phyloP scores from a whole-genome alignment of 257 asterid genomes.

The Nicotiana benthamiana region DNA sequence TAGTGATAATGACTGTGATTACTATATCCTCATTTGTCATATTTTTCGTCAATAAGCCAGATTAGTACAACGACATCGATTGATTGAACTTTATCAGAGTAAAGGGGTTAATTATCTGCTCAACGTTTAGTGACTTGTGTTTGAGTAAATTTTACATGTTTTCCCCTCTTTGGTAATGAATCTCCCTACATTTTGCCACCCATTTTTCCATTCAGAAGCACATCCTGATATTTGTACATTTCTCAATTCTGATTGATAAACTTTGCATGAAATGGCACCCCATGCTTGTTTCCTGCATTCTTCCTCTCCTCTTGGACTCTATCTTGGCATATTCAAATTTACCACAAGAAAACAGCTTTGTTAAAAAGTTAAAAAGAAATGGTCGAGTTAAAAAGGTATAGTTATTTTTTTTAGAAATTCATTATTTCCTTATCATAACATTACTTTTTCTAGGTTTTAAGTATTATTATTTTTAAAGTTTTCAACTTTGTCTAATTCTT shows the following conservation, averaged over 20 bases:
- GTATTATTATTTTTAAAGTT: no score
- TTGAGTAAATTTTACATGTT: background rate
- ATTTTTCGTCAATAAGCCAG: background rate
- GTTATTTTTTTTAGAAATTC: no score
- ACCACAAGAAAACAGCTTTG: no score
- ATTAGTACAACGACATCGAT: background rate
- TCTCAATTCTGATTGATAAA: background rate
- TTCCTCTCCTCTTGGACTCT: no score
- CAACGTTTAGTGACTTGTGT: background rate
- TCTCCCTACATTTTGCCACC: background rate
- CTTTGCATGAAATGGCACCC: no score
- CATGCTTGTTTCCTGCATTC: no score
- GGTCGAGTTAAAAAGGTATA: no score
- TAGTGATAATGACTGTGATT: constrained; percentile 1
- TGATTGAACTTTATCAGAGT: background rate
- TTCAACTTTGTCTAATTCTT: no score
- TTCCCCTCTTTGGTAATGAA: background rate
- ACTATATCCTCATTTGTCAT: background rate
- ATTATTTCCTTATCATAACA: no score
- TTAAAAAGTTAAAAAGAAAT: no score
- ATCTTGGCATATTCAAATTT: no score
- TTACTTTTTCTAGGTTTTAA: no score
- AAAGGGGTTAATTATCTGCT: background rate
- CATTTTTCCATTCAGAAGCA: background rate
- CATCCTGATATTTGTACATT: background rate